Base-by-base conservation (phyloP, 352 stramenopile genomes). In the Achlya hypogyna region DNA sequence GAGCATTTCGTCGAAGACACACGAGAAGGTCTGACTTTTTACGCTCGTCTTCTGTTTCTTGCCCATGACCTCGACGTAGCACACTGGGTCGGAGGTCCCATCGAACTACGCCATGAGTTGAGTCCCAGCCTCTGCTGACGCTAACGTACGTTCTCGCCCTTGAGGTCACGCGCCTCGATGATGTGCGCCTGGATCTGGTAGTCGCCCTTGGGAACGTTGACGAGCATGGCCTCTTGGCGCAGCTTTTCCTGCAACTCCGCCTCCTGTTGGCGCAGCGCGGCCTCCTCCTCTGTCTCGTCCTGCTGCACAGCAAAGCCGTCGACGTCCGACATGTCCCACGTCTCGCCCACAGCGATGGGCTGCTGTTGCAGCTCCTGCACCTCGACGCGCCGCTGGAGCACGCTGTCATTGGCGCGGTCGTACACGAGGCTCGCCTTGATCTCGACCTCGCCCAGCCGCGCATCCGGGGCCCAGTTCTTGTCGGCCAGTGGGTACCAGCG, bases 1-100 rank as follows among this genome's bases (percentile, higher is more conserved):
- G 22, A 96, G 69, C 6, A 89, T 79, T 65, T 98, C 88, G 52
- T 98, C 91, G 66, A 96, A 97, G 0, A 97, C 88, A 31, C 81
- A 93, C 0, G 78, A 84, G 25, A 96, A 75, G 9, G 86, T 92
- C 27, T 88, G 74, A 53, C 81, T 84, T 53, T 90, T 92, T 12
- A 78, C 91, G 8, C 87, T 86, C 5, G 84, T 88, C 60, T 87
- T 94, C 63, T 93, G 89, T 43, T 78, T 79, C 4, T 72, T 32
- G 0, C 75, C 81, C 53, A 96, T 72, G 1, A 93, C 78, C 35
- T 91, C 84, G 20, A 89, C 84, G 65, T 88, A 84, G 5, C 89
- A 91, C 40, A 96, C 91, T 18, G 91, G 91, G 70, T 98, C 88
- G 2, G 85, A 95, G 0, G 86, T 96, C 1, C 89, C 89, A 62